Base-by-base conservation (phyloP, 352 stramenopile genomes). In the Plasmopara muralis region DNA sequence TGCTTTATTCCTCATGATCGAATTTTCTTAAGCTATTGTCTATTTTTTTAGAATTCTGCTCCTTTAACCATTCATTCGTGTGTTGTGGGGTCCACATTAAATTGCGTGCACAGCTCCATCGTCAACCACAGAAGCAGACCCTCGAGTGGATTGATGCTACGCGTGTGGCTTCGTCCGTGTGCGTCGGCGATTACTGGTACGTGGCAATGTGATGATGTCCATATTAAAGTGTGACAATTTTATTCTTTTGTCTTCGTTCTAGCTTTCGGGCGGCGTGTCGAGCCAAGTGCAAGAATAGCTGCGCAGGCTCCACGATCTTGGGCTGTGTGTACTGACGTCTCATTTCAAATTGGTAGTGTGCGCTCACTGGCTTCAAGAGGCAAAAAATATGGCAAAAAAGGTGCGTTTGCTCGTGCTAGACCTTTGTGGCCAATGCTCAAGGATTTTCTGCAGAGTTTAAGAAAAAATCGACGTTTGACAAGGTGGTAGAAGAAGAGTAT, bases 391-490 rank as follows among this genome's bases (percentile, higher is more conserved):
- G 62, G 72, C 57, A 85, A 85, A 65, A 73, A 75, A 50, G 62
- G 56, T 68, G 47, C 20, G 63, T 51, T 13, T 16, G 6, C 10
- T 33, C 20, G 8, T 20, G 14, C 5, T 39, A 9, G 33, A 2
- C 9, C 9, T 28, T 4, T 6, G 30, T 30, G 18, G 28, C 30
- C 40, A 41, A 54, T 46, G 37, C 37, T 54, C 12, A n/a, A 41
- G 39, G 34, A 15, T 4, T 37, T 33, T n/a, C 2, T 40, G 9
- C 39, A 67, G 59, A 63, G 10, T 60, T 60, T 28, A 87, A 87
- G 64, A 82, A 83, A 53, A 72, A 73, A 52, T 65, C 75, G 48
- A 81, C 72, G 55, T 80, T 86, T 39, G 73, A 82, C 12, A 77
- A 82, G 12, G 68, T 68, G 9, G 60, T 74, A 4, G 65, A 68